Conservation (phyloP, 164 flowering plant species). For the Annona squamosa region DNA sequence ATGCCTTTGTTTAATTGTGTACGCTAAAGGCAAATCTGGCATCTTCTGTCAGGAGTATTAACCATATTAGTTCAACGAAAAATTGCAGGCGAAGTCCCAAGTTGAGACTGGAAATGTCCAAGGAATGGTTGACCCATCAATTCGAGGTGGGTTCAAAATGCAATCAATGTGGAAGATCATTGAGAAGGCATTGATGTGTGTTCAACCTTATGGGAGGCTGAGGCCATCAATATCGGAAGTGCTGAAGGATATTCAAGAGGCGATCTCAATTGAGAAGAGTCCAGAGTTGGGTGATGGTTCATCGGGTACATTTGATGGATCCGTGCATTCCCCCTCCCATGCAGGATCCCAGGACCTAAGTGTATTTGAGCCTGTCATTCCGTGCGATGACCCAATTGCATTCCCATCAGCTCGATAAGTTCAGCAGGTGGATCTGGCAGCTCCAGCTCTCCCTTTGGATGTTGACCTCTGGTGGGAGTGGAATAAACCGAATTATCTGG, state of each 20-base stretch:
- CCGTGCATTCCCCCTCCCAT: conserved; percentile 58
- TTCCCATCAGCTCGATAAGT: conserved; percentile 54
- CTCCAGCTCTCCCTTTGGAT: not conserved
- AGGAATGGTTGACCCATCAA: conserved; percentile 74
- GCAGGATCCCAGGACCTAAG: conserved; percentile 47
- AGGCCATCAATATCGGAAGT: conserved; percentile 95
- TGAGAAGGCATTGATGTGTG: conserved; percentile 92
- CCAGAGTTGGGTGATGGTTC: conserved; percentile 41
- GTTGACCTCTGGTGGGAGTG: not conserved
- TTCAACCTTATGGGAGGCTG: conserved; percentile 70
- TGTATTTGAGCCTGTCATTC: conserved; percentile 39
- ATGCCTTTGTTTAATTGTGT: not conserved
- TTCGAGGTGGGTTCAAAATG: conserved; percentile 53
- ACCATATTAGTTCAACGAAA: not conserved
- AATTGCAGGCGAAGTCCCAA: conserved; percentile 72
- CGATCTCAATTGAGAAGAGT: conserved; percentile 65
- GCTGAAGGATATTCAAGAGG: conserved; percentile 97
- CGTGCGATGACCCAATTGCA: conserved; percentile 53
- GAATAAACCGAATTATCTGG: not conserved
- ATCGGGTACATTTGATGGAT: conserved; percentile 52
- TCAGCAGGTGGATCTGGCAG: not conserved
- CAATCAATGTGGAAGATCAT: conserved; percentile 99
- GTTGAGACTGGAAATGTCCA: conserved; percentile 89
- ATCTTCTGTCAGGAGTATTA: too few species aligned
- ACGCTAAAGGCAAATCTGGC: too few species aligned